Percentiles rank a stretch among this genome's conserved stretches.
phyloP scores from a whole-genome alignment of 2,329 filamentous ascomycete species.

The Coniochaeta pulveracea region DNA sequence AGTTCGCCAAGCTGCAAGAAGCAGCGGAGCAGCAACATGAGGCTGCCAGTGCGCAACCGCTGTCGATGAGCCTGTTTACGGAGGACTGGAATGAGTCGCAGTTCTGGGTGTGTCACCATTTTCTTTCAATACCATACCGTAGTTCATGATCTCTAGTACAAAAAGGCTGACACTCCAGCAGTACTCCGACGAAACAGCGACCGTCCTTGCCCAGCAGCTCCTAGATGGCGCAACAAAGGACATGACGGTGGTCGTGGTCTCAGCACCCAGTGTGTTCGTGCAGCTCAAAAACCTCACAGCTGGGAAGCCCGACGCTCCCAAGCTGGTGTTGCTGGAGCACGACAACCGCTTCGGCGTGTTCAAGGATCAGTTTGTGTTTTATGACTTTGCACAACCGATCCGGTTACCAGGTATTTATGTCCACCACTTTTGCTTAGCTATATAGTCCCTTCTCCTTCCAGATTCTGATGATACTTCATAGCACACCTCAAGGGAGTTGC shows the following conservation, averaged over 20 bases:
- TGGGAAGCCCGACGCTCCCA: constrained; percentile 34
- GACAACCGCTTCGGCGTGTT: constrained; percentile 66
- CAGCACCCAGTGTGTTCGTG: constrained; percentile 67
- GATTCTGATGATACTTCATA: constrained; percentile 11
- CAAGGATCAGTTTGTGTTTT: constrained; percentile 55
- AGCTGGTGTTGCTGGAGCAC: constrained; percentile 58
- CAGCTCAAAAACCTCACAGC: constrained; percentile 51
- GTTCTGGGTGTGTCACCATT: constrained; percentile 60
- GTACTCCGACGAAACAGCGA: constrained; percentile 65
- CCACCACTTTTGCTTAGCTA: not conserved
- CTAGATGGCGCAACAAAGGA: constrained; percentile 46
- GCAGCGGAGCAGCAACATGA: constrained; percentile 40
- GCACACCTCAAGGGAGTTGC: constrained; percentile 49
- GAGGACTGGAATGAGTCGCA: constrained; percentile 80
- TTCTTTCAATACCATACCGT: too few relatives aligned
- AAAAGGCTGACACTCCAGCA: constrained; percentile 17
- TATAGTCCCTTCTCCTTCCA: constrained; percentile 1
- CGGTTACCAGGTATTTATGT: constrained; percentile 43
- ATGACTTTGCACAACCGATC: constrained; percentile 61
- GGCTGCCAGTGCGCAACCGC: constrained; percentile 11
- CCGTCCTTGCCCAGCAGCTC: constrained; percentile 49
- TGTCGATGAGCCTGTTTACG: constrained; percentile 58
- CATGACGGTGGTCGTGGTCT: constrained; percentile 57
- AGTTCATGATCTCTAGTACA: not conserved
- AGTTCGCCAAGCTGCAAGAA: constrained; percentile 57